A percentile compares a stretch with the other conserved stretches of the same genome.
Conservation (phyloP, 2,329 filamentous ascomycete genomes). For the Phyllachora maydis region DNA sequence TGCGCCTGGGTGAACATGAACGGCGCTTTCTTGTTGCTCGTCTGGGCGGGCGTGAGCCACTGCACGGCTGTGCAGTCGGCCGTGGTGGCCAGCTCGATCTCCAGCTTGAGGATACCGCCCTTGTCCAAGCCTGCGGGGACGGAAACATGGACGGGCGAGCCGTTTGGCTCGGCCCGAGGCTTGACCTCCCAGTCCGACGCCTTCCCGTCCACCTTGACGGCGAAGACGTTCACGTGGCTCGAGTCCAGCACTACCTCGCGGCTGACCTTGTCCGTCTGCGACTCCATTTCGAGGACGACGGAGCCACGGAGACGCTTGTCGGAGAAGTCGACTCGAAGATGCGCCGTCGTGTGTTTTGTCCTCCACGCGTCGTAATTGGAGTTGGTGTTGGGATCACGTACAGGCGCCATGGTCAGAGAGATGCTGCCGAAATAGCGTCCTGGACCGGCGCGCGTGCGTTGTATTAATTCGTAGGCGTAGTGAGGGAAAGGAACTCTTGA, state of each 20-base stretch:
- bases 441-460: constrained; percentile 2
- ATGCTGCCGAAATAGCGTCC: constrained; percentile 5
- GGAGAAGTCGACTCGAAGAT: constrained; percentile 69
- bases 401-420: constrained; percentile 8
- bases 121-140: constrained; percentile 31
- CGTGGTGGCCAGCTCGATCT: constrained; percentile 63
- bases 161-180: constrained; percentile 51
- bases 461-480: constrained; percentile 3
- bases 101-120: constrained; percentile 28
- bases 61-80: constrained; percentile 79
- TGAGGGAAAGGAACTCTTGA: constrained; percentile 5
- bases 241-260: constrained; percentile 73
- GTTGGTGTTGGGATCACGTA: constrained; percentile 71
- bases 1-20: constrained; percentile 99
- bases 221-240: constrained; percentile 56
- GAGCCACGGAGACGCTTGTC: constrained; percentile 56
- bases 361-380: constrained; percentile 82
- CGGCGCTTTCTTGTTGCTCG: constrained; percentile 83
- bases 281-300: constrained; percentile 58
- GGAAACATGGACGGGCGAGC: constrained; percentile 47
- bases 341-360: constrained; percentile 64
- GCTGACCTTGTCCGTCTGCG: constrained; percentile 50
- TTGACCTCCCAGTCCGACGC: constrained; percentile 49
- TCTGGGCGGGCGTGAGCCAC: constrained; percentile 87
- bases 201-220: constrained; percentile 48